Evolutionary conservation across 805 yeast species (phyloP).

Genomic region (Myxozyma nipponensis): DNA sequence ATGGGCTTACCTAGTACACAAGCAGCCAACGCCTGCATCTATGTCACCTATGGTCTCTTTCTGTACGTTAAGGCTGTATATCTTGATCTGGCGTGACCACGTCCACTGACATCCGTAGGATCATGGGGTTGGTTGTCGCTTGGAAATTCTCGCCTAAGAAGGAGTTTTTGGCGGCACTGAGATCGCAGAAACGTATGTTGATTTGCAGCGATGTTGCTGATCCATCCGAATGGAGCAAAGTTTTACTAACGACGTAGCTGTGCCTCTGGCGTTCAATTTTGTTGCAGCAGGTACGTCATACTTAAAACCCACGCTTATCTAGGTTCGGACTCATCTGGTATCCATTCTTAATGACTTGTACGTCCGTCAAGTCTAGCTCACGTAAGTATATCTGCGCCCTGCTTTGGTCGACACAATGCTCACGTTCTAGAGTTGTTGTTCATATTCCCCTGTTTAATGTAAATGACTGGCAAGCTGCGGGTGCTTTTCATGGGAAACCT

Average conservation of each 20-base stretch:
- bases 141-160: conserved; percentile 46
- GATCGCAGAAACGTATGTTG: conserved; percentile 61
- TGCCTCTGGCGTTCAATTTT: conserved; percentile 82
- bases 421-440: no score
- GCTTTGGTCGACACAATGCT: not conserved
- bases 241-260: conserved; percentile 25
- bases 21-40: conserved; percentile 63
- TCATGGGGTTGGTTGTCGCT: conserved; percentile 58
- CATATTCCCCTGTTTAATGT: no score
- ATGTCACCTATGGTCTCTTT: conserved; percentile 54
- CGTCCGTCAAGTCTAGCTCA: not conserved
- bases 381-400: not conserved
- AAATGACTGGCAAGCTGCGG: conserved; percentile 40
- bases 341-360: not conserved
- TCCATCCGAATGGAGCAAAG: not conserved
- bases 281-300: conserved; percentile 77
- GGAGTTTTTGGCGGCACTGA: conserved; percentile 70
- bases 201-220: no score
- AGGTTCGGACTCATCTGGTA: not conserved
- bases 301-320: not conserved
- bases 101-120: conserved; percentile 18
- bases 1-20: conserved; percentile 39
- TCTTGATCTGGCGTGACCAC: not conserved
- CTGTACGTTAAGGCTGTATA: conserved; percentile 32
- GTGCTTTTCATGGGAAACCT: no score